A percentile compares a stretch with the other conserved stretches of the same genome.
These are phyloP conservation scores for Sporothrix pseudoabietina DNA, from an alignment of 2,329 filamentous ascomycete genomes.

Conservation along the genomic window DNA sequence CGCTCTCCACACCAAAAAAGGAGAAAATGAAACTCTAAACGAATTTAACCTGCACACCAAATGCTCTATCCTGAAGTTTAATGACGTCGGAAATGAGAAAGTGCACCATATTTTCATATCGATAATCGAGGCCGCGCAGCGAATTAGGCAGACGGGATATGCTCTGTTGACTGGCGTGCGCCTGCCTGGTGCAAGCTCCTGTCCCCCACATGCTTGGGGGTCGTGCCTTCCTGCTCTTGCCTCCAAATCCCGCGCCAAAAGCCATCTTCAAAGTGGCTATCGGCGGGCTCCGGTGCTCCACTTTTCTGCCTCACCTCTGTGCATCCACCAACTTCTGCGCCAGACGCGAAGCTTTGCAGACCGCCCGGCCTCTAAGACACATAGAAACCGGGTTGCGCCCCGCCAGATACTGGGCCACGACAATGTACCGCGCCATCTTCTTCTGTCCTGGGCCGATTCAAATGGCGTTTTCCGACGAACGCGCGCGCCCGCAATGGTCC, in stretches of 20 bases:
- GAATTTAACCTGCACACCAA: background rate
- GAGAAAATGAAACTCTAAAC: background rate
- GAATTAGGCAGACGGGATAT: slow-evolving; percentile 13
- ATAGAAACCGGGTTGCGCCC: slow-evolving; percentile 18
- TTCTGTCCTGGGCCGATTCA: slow-evolving; percentile 25
- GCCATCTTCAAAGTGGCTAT: slow-evolving; percentile 33
- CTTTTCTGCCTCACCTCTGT: slow-evolving; percentile 3
- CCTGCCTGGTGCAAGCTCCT: slow-evolving; percentile 21
- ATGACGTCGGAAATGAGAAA: background rate
- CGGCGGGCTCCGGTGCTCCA: slow-evolving; percentile 37
- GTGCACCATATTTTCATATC: background rate
- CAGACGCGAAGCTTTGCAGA: slow-evolving; percentile 13
- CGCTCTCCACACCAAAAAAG: background rate
- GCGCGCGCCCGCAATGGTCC: background rate
- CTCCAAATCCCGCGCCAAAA: slow-evolving; percentile 16
- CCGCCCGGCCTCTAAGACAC: background rate
- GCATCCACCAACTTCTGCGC: background rate
- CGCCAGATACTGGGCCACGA: slow-evolving; percentile 7
- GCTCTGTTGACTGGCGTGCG: background rate
- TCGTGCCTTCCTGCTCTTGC: background rate
- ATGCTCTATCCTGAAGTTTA: background rate
- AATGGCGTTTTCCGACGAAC: slow-evolving; percentile 35
- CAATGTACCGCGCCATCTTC: slow-evolving; percentile 26
- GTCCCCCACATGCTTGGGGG: slow-evolving; percentile 7
- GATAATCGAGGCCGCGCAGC: background rate